Conservation (phyloP, 805 yeast genomes). For the Candida tibetensis region DNA sequence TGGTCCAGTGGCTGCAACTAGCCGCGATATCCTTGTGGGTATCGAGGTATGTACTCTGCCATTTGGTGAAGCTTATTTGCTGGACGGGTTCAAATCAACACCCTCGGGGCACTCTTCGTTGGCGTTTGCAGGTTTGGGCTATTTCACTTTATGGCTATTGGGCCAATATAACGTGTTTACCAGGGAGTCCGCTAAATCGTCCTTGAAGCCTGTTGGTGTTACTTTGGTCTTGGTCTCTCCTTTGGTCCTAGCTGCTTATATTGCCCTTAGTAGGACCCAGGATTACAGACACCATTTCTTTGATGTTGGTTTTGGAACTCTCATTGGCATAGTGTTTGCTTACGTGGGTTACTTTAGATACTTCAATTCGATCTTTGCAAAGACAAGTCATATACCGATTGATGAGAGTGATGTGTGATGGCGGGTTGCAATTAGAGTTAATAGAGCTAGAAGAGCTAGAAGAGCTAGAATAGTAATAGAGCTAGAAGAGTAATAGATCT, state of each 20-base stretch:
- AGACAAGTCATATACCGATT: conserved; percentile 7
- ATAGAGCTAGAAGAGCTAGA: too few relatives aligned
- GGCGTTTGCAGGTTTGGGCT: conserved; percentile 50
- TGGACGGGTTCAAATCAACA: conserved; percentile 54
- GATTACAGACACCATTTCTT: conserved; percentile 33
- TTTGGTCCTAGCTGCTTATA: conserved; percentile 21
- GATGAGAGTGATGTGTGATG: conserved; percentile 7
- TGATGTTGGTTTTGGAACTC: conserved; percentile 33
- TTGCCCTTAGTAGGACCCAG: conserved; percentile 25
- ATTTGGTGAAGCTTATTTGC: conserved; percentile 22
- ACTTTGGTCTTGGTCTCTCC: conserved; percentile 16
- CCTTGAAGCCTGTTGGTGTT: conserved; percentile 3
- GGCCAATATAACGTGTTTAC: conserved; percentile 35
- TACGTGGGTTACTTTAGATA: conserved; percentile 25
- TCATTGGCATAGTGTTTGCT: conserved; percentile 30
- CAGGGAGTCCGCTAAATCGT: conserved; percentile 5
- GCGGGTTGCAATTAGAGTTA: neutral
- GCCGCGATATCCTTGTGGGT: conserved; percentile 18
- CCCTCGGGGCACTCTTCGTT: conserved; percentile 59
- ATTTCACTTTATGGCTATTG: conserved; percentile 45
- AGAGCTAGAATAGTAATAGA: too few relatives aligned
- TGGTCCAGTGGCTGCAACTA: conserved; percentile 23
- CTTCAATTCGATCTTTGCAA: conserved; percentile 17
- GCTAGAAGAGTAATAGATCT: too few relatives aligned
- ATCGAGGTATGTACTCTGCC: conserved; percentile 25